Base-by-base conservation (phyloP, 2,329 filamentous ascomycete species). In the Dothideomycetes sp. region DNA sequence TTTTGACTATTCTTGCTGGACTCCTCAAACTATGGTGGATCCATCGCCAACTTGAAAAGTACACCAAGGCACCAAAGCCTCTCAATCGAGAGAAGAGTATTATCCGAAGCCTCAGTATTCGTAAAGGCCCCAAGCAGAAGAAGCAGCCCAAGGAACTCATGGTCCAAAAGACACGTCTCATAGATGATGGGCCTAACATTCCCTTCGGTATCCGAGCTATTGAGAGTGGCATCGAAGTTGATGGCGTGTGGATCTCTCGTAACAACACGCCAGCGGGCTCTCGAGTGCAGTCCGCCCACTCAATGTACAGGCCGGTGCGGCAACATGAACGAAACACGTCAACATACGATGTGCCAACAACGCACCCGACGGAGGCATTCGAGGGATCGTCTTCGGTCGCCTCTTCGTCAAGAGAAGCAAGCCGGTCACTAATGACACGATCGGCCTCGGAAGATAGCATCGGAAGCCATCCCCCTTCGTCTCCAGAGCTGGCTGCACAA, bases 201-300 rank as follows among this genome's bases (percentile, higher is more conserved):
- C 87, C 86, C 0, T 95, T 95, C 53, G 88, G 89, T 15, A 76
- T 91, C 39, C 78, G 83, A 51, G 88, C 88, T 5, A 76, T 95
- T 33, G 81, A 94, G 58, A 82, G 76, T 50, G 87, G 87, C 5
- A 69, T 93, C 30, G 76, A 89, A 56, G 76, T 94, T 6, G 84
- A 94, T 48, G 88, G 86, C 4, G 87, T 95, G 36, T 71, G 66
- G 65, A 66, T 69, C 25, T 70, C 67, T 12, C 54, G 58, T 43
- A 56, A 52, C 33, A 70, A 68, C 50, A 69, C 66, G 7, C 58
- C 56, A 18, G 51, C 54, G 35, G 43, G 47, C 13, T 60, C 55
- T 32, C 46, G 49, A 12, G 43, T 47, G n/a, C 17, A 28, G 7
- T 44, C 32, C 12, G 37, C 41, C 11, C 50, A 49, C 13, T 49